phyloP scores from a whole-genome alignment of 140 eudicot genomes.

The Stevia rebaudiana region DNA sequence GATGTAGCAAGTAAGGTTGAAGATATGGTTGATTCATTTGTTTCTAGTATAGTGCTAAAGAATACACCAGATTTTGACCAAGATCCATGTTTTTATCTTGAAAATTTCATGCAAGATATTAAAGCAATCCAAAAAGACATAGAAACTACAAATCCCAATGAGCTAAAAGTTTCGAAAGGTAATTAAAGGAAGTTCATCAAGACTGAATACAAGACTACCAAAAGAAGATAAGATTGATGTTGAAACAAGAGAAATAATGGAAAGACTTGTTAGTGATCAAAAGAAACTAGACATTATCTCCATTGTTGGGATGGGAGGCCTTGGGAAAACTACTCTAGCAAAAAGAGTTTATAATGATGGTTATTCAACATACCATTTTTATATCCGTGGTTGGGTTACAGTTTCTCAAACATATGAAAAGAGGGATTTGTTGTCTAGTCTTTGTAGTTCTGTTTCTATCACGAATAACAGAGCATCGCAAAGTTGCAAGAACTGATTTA shows the following conservation, averaged over 20 bases:
- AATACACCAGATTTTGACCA: not conserved
- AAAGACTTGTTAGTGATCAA: conserved; percentile 15
- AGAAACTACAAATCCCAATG: not conserved
- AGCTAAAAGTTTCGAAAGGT: not conserved
- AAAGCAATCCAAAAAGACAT: not conserved
- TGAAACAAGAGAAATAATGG: conserved; percentile 8
- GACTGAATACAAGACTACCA: not conserved
- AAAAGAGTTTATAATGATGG: conserved; percentile 30
- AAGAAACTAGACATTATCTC: conserved; percentile 23
- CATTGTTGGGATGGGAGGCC: conserved; percentile 31
- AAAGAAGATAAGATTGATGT: conserved; percentile 22
- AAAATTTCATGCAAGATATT: not conserved
- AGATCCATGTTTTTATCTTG: not conserved
- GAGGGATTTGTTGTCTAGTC: conserved; percentile 17
- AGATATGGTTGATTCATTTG: conserved; percentile 7
- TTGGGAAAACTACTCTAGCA: conserved; percentile 36
- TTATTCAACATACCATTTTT: conserved; percentile 16
- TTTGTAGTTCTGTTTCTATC: conserved; percentile 16
- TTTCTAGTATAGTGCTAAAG: not conserved
- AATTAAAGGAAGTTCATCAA: conserved; percentile 7
- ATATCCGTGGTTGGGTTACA: conserved; percentile 29
- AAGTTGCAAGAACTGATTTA: conserved; percentile 25
- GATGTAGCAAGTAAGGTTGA: conserved; percentile 12
- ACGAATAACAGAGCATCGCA: not conserved
- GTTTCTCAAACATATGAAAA: conserved; percentile 34